Conservation (phyloP, 768 basidiomycete species). For the Tulasnella sp. region DNA sequence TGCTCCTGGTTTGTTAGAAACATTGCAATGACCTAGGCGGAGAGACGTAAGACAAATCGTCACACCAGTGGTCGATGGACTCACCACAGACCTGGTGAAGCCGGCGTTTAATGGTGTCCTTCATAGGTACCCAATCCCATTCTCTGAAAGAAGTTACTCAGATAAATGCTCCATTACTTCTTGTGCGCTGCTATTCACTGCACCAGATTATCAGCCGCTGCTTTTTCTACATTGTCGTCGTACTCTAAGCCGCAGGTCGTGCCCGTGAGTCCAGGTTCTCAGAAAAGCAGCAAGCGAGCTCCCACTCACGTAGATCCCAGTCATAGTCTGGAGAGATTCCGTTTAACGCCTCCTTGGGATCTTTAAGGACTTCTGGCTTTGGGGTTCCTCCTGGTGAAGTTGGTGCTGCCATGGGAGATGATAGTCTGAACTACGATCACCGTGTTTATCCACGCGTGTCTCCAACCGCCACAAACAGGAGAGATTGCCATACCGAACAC, state of each 20-base stretch:
- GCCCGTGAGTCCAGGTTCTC: background rate
- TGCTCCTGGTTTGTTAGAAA: background rate
- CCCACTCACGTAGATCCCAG: background rate
- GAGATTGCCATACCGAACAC: background rate
- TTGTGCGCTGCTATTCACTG: conserved; percentile 35
- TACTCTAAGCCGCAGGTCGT: conserved; percentile 35
- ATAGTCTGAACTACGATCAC: background rate
- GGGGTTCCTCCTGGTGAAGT: background rate
- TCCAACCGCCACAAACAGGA: background rate
- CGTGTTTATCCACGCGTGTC: background rate
- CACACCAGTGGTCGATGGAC: conserved; percentile 28
- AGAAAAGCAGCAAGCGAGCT: background rate
- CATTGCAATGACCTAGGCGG: background rate
- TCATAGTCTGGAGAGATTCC: background rate
- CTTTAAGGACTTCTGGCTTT: background rate
- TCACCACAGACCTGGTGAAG: conserved; percentile 47
- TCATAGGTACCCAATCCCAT: conserved; percentile 56
- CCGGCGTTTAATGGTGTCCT: conserved; percentile 62
- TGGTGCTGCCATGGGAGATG: background rate
- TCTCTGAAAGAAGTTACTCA: conserved; percentile 26
- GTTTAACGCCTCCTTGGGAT: background rate
- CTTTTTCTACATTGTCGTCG: conserved; percentile 44
- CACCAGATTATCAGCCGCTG: conserved; percentile 52
- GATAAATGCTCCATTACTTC: conserved; percentile 15
- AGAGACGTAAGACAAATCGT: background rate